These are phyloP conservation scores for Leucocoprinus sp. DNA, from an alignment of 768 basidiomycete species.

Conservation along the genomic window DNA sequence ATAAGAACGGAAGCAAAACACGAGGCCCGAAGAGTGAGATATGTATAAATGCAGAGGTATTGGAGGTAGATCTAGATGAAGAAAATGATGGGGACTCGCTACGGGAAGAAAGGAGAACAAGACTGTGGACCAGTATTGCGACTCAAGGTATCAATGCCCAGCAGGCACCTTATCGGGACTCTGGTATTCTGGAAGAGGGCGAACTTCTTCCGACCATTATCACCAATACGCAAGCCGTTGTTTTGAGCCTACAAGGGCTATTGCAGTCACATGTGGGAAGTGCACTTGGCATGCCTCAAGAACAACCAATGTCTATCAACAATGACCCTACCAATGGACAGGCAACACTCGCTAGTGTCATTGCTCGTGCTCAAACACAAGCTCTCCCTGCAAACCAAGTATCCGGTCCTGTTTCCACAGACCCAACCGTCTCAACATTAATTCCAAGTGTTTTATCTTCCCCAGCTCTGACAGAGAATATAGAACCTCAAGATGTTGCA, in stretches of 20 bases:
- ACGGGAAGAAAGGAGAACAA: slow-evolving; percentile 52
- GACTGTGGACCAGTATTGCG: slow-evolving; percentile 48
- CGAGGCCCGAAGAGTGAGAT: slow-evolving; percentile 42
- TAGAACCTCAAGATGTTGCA: slow-evolving; percentile 14
- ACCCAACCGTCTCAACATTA: slow-evolving; percentile 11
- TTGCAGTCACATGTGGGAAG: slow-evolving; percentile 51
- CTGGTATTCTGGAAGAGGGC: slow-evolving; percentile 46
- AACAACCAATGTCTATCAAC: slow-evolving; percentile 21
- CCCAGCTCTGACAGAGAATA: slow-evolving; percentile 13
- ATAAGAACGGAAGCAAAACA: slow-evolving; percentile 52
- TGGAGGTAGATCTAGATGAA: slow-evolving; percentile 48
- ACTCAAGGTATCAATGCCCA: slow-evolving; percentile 17
- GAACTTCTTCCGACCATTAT: slow-evolving; percentile 46
- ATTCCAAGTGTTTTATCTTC: slow-evolving; percentile 10
- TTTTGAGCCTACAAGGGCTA: slow-evolving; percentile 46
- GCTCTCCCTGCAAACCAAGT: slow-evolving; percentile 20
- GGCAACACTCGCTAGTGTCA: slow-evolving; percentile 63
- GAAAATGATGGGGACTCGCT: slow-evolving; percentile 35
- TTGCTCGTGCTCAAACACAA: slow-evolving; percentile 61
- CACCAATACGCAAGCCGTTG: slow-evolving; percentile 39
- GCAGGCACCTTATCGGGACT: slow-evolving; percentile 19
- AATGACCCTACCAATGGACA: slow-evolving; percentile 47
- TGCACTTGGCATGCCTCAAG: slow-evolving; percentile 37
- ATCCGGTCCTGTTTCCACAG: slow-evolving; percentile 11
- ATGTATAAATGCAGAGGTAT: slow-evolving; percentile 51